phyloP scores from a whole-genome alignment of 148 eudicot genomes.

The Rheum nobile region DNA sequence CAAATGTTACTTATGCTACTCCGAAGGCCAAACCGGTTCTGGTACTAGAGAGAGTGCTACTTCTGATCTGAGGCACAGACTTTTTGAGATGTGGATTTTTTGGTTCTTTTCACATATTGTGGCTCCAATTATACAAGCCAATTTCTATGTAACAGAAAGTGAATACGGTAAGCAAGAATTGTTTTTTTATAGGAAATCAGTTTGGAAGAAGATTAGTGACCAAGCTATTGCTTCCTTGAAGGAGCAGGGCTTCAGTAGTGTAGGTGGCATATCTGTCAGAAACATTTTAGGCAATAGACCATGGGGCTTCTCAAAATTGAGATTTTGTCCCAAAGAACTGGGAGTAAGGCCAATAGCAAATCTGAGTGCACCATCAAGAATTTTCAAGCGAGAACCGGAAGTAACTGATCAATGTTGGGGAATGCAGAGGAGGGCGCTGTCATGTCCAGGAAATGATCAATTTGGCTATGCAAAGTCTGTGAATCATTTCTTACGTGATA shows the following conservation, averaged over 20 bases:
- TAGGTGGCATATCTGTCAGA: slow-evolving; percentile 27
- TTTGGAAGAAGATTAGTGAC: slow-evolving; percentile 46
- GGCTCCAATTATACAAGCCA: slow-evolving; percentile 58
- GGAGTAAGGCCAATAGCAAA: slow-evolving; percentile 70
- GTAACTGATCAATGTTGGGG: neutral
- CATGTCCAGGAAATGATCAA: slow-evolving; percentile 3
- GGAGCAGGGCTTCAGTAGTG: slow-evolving; percentile 28
- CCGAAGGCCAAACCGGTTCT: slow-evolving; percentile 9
- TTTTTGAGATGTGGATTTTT: slow-evolving; percentile 62
- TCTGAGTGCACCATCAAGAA: slow-evolving; percentile 51
- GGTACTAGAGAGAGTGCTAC: slow-evolving; percentile 6
- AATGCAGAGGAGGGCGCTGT: slow-evolving; percentile 7
- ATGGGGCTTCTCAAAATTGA: slow-evolving; percentile 78
- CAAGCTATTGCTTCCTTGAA: slow-evolving; percentile 20
- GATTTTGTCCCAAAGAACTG: slow-evolving; percentile 65
- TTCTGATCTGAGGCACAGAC: slow-evolving; percentile 22
- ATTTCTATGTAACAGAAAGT: slow-evolving; percentile 85
- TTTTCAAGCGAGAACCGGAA: slow-evolving; percentile 12
- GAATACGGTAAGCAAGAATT: slow-evolving; percentile 65
- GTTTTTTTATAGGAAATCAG: slow-evolving; percentile 45
- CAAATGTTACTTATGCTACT: slow-evolving; percentile 20
- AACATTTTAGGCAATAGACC: slow-evolving; percentile 35
- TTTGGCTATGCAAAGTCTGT: slow-evolving; percentile 39
- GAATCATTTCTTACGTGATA: slow-evolving; percentile 52
- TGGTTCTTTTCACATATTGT: slow-evolving; percentile 64